Evolutionary conservation across 2,329 filamentous ascomycete species (phyloP).

Genomic region (Monosporascus sp.): DNA sequence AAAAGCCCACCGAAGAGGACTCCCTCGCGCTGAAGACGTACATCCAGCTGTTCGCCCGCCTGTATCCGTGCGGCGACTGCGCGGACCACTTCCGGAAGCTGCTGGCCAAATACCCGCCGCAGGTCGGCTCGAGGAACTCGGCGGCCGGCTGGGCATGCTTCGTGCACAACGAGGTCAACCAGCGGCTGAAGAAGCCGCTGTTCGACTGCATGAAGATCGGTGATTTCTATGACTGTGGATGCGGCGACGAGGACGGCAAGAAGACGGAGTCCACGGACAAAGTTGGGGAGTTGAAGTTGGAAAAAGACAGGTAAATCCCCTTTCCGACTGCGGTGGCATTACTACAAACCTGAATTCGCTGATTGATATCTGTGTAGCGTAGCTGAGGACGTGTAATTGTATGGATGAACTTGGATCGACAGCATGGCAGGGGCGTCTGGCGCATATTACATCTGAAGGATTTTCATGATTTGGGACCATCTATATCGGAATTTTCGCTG

Average conservation of each 20-base stretch:
- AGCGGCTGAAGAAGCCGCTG: constrained; percentile 52
- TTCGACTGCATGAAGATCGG: constrained; percentile 65
- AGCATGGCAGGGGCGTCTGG: neutral
- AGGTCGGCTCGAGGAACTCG: constrained; percentile 56
- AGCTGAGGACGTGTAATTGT: neutral
- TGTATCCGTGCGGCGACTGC: constrained; percentile 68
- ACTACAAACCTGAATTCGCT: neutral
- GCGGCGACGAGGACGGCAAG: constrained; percentile 56
- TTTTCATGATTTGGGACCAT: neutral
- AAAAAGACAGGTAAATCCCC: constrained; percentile 10
- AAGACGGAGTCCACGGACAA: constrained; percentile 24
- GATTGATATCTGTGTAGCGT: neutral
- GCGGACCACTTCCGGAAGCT: constrained; percentile 61
- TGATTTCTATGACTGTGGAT: constrained; percentile 68
- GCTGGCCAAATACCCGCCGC: constrained; percentile 57
- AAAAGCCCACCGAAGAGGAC: constrained; percentile 57
- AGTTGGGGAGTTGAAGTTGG: constrained; percentile 23
- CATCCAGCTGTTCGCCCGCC: constrained; percentile 60
- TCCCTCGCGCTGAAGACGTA: constrained; percentile 58
- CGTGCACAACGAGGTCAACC: constrained; percentile 63
- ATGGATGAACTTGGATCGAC: neutral
- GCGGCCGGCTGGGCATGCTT: constrained; percentile 65
- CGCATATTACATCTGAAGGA: neutral
- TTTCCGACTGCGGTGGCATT: neutral
- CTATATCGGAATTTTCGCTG: neutral